phyloP scores from a whole-genome alignment of 1,284 basidiomycete genomes.

The Ceratorhiza oryzae-sativae region DNA sequence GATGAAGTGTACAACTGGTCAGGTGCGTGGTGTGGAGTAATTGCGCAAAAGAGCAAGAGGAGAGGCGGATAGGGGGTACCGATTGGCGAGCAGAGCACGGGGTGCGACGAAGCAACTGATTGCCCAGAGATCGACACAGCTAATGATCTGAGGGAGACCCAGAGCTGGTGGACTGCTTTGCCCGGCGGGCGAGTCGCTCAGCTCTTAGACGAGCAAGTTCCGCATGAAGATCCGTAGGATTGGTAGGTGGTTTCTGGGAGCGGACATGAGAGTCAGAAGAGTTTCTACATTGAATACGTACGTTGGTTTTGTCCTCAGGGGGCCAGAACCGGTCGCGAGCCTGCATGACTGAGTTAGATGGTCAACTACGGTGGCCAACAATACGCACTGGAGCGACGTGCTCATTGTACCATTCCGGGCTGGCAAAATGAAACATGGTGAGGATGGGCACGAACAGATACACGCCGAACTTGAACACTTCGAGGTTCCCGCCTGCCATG shows the following conservation, averaged over 20 bases:
- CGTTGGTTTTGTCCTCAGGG: slow-evolving; percentile 50
- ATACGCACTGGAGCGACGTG: slow-evolving; percentile 80
- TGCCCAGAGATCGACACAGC: slow-evolving; percentile 34
- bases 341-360: slow-evolving; percentile 42
- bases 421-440: slow-evolving; percentile 86
- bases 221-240: slow-evolving; percentile 46
- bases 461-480: slow-evolving; percentile 86
- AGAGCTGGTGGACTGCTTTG: slow-evolving; percentile 31
- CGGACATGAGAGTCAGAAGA: slow-evolving; percentile 4
- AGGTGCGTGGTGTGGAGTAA: slow-evolving; percentile 34
- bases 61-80: slow-evolving; percentile 24
- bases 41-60: slow-evolving; percentile 6
- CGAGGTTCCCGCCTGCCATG: slow-evolving; percentile 84
- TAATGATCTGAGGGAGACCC: slow-evolving; percentile 41
- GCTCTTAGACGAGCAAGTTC: slow-evolving; percentile 48
- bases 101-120: slow-evolving; percentile 42
- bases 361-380: background rate
- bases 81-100: slow-evolving; percentile 27
- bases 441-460: slow-evolving; percentile 89
- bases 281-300: slow-evolving; percentile 41
- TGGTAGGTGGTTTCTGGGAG: slow-evolving; percentile 47
- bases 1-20: slow-evolving; percentile 8
- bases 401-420: slow-evolving; percentile 85
- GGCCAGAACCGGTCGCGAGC: slow-evolving; percentile 50
- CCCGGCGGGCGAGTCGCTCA: slow-evolving; percentile 46